Base-by-base conservation (phyloP, 768 basidiomycete genomes). In the Leccinellum albellum region DNA sequence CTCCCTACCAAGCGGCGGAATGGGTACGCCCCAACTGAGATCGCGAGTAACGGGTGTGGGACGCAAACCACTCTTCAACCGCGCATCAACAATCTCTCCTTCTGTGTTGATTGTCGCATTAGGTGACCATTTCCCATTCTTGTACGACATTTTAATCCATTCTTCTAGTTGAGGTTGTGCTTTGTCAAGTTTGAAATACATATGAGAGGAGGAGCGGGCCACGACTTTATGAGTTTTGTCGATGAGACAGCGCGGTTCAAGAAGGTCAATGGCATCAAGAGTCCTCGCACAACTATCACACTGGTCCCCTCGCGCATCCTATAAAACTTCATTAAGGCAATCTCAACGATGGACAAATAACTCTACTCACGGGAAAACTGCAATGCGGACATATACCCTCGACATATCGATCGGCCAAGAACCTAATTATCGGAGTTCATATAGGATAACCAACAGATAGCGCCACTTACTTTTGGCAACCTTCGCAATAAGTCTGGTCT, bases 301-400 rank as follows among this genome's bases (percentile, higher is more conserved):
- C 76, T 99, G 97, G 71, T 99, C 97, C 8, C 97, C 97, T 33
- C 97, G 89, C 32, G 96, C 97, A 65, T 98, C 97, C 89, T 93
- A 55, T 20, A 47, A 37, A 7, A 26, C 60, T 46, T 44, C 6
- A 23, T 57, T 14, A 28, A 35, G 1, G 23, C 17, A 33, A 32
- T 37, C 53, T 51, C 52, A 23, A 24, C 20, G 47, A 28, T 9
- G 21, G 23, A 14, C 13, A 66, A 6, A 45, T 23, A 24, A 13
- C 3, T 46, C 31, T 45, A 53, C 81, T 62, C 58, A 90, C 90
- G 57, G 94, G 88, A 61, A 86, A 94, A 49, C 81, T 82, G 68
- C 97, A 98, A 73, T 97, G 82, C 1, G 97, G 97, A 69, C 97
- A 99, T 32, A 84, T 92, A n/a, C 97, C 97, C 73, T 98, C 96